A percentile compares a stretch with the other conserved stretches of the same genome.
Conservation (phyloP, 768 basidiomycete genomes). For the Psilocybe subaeruginosa region DNA sequence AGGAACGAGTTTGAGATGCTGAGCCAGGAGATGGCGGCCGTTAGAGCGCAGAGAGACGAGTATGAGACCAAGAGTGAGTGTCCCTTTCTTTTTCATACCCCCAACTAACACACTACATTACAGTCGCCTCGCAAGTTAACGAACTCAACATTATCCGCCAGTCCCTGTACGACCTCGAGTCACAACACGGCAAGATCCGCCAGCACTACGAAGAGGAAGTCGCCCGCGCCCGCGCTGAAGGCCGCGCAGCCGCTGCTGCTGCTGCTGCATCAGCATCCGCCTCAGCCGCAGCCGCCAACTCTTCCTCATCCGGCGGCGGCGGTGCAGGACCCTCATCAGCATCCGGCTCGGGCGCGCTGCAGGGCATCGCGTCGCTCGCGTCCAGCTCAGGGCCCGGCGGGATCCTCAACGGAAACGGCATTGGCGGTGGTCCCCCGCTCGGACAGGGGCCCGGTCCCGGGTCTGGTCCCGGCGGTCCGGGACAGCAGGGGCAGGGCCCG, state of each 20-base stretch:
- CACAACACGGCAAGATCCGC: conserved; percentile 83
- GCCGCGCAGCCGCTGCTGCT: conserved; percentile 42
- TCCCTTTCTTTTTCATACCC: conserved; percentile 4
- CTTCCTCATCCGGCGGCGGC: background rate
- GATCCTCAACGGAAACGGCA: conserved; percentile 6
- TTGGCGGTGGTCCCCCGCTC: background rate
- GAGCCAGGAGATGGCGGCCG: conserved; percentile 62
- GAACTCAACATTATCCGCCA: conserved; percentile 91
- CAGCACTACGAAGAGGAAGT: conserved; percentile 89
- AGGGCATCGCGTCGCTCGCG: conserved; percentile 26
- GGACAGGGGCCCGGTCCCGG: conserved; percentile 14
- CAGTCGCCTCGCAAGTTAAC: conserved; percentile 83
- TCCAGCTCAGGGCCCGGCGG: background rate
- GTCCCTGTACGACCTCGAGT: conserved; percentile 89
- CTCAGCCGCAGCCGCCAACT: background rate
- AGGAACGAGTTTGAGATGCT: conserved; percentile 84
- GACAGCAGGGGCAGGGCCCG: conserved; percentile 8
- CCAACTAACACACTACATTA: background rate
- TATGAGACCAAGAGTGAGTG: conserved; percentile 84
- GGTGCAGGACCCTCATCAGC: background rate
- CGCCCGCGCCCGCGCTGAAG: conserved; percentile 67
- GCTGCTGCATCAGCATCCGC: conserved; percentile 19
- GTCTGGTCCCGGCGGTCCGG: conserved; percentile 21
- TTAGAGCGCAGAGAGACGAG: conserved; percentile 84
- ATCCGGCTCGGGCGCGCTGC: background rate